These are phyloP conservation scores for Eurotiales sp. DNA, from an alignment of 2,329 filamentous ascomycete genomes.

Conservation along the genomic window DNA sequence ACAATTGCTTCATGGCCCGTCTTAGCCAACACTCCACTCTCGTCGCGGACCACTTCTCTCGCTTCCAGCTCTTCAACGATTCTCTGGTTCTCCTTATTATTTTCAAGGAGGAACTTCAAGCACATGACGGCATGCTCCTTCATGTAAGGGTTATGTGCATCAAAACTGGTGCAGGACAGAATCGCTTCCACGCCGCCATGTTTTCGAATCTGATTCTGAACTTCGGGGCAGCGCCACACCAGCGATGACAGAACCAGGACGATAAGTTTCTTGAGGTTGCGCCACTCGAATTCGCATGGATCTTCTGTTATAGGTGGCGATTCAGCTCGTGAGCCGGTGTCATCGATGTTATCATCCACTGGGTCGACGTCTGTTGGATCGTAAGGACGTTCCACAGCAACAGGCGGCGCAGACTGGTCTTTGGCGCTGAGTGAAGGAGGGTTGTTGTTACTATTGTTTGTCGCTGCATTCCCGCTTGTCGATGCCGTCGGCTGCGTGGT, in stretches of 20 bases:
- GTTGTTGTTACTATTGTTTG: conserved; percentile 24
- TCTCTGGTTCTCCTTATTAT: conserved; percentile 50
- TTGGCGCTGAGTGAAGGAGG: conserved; percentile 23
- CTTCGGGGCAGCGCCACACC: conserved; percentile 78
- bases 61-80: conserved; percentile 49
- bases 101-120: conserved; percentile 66
- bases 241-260: conserved; percentile 86
- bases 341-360: conserved; percentile 35
- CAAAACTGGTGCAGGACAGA: conserved; percentile 83
- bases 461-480: conserved; percentile 15
- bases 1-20: conserved; percentile 43
- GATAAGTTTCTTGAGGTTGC: conserved; percentile 86
- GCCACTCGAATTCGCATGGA: conserved; percentile 66
- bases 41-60: conserved; percentile 40
- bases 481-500: conserved; percentile 13
- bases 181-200: conserved; percentile 84
- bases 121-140: conserved; percentile 87
- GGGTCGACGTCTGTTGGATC: conserved; percentile 44
- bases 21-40: conserved; percentile 37
- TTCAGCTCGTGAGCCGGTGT: conserved; percentile 38
- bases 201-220: conserved; percentile 82
- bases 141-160: conserved; percentile 91
- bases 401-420: conserved; percentile 33
- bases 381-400: conserved; percentile 64
- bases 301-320: conserved; percentile 55